Conservation (phyloP, 2,329 filamentous ascomycete species). For the Aspergillus ibericus region DNA sequence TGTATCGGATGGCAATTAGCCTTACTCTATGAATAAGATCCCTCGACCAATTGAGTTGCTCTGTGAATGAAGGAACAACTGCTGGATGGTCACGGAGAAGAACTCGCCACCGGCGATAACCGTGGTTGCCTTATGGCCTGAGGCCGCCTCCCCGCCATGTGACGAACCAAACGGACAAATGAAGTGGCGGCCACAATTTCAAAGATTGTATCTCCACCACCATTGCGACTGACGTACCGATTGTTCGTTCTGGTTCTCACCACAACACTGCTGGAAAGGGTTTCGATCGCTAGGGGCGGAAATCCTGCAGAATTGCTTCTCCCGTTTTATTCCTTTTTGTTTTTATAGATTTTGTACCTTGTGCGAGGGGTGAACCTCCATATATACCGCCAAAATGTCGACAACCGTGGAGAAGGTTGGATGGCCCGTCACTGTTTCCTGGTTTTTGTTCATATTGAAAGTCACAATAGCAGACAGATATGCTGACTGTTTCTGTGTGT, state of each 20-base stretch:
- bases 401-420: slow-evolving; percentile 94
- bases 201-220: slow-evolving; percentile 22
- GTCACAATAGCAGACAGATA: neutral
- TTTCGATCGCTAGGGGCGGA: neutral
- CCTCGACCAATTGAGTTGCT: neutral
- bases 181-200: slow-evolving; percentile 36
- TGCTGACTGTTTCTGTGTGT: slow-evolving; percentile 31
- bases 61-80: neutral
- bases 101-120: slow-evolving; percentile 22
- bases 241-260: slow-evolving; percentile 10
- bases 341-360: slow-evolving; percentile 15
- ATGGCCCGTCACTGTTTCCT: slow-evolving; percentile 9
- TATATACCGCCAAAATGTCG: slow-evolving; percentile 67
- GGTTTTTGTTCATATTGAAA: neutral
- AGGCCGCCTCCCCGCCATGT: slow-evolving; percentile 22
- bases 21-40: neutral
- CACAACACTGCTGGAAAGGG: slow-evolving; percentile 10
- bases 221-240: slow-evolving; percentile 14
- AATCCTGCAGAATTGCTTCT: neutral
- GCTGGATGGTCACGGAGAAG: neutral
- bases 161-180: slow-evolving; percentile 25
- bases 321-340: slow-evolving; percentile 3
- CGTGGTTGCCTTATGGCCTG: slow-evolving; percentile 19
- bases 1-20: neutral
- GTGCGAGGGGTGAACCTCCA: slow-evolving; percentile 20